Base-by-base conservation (phyloP, 1,284 basidiomycete species). In the Coniferiporia sulphurascens region DNA sequence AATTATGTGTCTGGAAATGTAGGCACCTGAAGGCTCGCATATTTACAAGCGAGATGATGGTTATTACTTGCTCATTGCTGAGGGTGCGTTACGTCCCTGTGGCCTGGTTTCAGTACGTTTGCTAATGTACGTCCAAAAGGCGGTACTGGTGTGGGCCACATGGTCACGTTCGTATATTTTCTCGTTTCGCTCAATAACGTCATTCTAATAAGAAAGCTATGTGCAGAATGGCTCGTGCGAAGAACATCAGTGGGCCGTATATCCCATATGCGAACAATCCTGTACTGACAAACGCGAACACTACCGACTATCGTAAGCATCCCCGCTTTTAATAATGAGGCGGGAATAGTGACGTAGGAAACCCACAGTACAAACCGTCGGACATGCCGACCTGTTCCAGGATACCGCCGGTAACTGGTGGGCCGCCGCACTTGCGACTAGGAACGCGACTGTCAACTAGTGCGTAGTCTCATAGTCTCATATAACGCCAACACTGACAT, bases 1-100 rank as follows among this genome's bases (percentile, higher is more conserved):
- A 15, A 45, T 56, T 22, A 41, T 32, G 12, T 17, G 48, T 41
- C 6, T 15, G 7, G 43, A 19, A 63, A 3, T 71, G 71, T 12
- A 76, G 73, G 36, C 69, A 19, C 76, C 76, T 1, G 75, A 78
- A 5, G 76, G 75, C 21, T 76, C 76, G 38, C 76, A 78, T 66
- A 27, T 56, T 78, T 76, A 76, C 62, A 66, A 65, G 45, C 70
- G 76, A 62, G 72, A 77, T 58, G 68, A 66, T 2, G 76, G 71
- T 4, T 78, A 77, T 59, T 78, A 77, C 54, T 66, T 78, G 19
- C 66, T 77, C 48, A 74, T 77, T 57, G 76, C 76, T 12, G 76
- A 78, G 72, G 76, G 74, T 72, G 48, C 6, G 48, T 34, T 10
- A 7, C 13, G 7, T 22, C 27, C 50, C 38, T 15, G 55, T 22